A percentile compares a stretch with the other conserved stretches of the same genome.
Evolutionary conservation across 306 rosid genomes (phyloP).

Genomic region (Rosa chinensis): DNA sequence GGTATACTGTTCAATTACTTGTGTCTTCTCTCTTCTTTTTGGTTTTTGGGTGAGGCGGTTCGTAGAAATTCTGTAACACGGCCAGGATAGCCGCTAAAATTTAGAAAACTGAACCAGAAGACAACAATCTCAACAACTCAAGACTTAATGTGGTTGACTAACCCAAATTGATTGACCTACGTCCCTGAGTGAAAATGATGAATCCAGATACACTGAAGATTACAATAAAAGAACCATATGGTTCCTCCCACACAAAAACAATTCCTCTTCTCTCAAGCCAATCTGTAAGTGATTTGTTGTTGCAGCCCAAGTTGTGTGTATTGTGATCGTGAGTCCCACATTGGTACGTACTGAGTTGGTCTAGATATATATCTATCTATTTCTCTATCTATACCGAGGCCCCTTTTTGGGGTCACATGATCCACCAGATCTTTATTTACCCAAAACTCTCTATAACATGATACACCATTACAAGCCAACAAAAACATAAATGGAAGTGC

Average conservation of each 20-base stretch:
- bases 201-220: background rate
- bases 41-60: background rate
- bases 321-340: background rate
- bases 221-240: background rate
- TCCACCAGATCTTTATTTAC: background rate
- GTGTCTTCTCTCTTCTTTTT: background rate
- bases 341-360: background rate
- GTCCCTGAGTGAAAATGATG: background rate
- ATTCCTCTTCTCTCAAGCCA: background rate
- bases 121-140: background rate
- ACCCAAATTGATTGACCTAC: background rate
- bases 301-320: background rate
- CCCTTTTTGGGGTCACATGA: background rate
- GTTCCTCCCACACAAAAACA: background rate
- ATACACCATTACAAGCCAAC: background rate
- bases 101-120: background rate
- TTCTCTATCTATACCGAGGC: background rate
- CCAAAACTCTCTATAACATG: background rate
- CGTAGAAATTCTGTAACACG: background rate
- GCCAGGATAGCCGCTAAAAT: background rate
- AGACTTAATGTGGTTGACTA: background rate
- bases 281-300: background rate
- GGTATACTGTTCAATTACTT: conserved; percentile 39
- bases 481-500: background rate
- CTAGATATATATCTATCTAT: background rate